A percentile compares a stretch with the other conserved stretches of the same genome.
Conservation (phyloP, 2,329 filamentous ascomycete genomes). For the Thermomyces lanuginosus region DNA sequence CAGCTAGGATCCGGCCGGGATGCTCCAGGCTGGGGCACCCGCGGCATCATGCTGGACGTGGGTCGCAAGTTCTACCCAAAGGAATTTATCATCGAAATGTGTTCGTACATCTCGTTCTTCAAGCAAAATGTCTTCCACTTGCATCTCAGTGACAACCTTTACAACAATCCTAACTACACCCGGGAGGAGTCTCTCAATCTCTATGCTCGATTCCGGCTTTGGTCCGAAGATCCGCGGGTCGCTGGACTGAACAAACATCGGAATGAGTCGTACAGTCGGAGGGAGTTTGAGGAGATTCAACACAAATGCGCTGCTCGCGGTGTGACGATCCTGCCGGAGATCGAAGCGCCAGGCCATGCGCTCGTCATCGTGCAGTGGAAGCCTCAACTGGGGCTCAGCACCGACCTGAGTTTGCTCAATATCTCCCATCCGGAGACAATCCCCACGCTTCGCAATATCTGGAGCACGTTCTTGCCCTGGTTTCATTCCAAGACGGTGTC, state of each 20-base stretch:
- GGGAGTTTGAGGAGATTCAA: conserved; percentile 36
- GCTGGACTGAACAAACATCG: conserved; percentile 33
- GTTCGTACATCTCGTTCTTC: conserved; percentile 41
- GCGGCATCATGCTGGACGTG: conserved; percentile 35
- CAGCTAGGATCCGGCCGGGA: conserved; percentile 29
- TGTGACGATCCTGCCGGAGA: conserved; percentile 40
- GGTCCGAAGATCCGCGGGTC: conserved; percentile 32
- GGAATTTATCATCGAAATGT: conserved; percentile 37
- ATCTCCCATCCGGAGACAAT: conserved; percentile 37
- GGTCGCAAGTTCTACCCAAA: conserved; percentile 39
- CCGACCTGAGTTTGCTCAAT: conserved; percentile 35
- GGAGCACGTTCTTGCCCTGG: conserved; percentile 39
- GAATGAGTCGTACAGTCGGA: conserved; percentile 38
- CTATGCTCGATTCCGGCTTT: conserved; percentile 38
- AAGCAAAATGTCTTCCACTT: conserved; percentile 42
- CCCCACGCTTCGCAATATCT: conserved; percentile 34
- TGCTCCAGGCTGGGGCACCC: conserved; percentile 33
- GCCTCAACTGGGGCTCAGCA: conserved; percentile 32
- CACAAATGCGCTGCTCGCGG: conserved; percentile 34
- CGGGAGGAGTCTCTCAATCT: conserved; percentile 29
- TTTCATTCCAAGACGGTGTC: conserved; percentile 40
- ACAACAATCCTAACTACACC: conserved; percentile 32
- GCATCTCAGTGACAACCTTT: conserved; percentile 40
- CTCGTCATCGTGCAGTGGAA: conserved; percentile 41
- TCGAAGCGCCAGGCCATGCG: conserved; percentile 41